phyloP scores from a whole-genome alignment of 2,329 filamentous ascomycete genomes.

The Fusarium torulosum region DNA sequence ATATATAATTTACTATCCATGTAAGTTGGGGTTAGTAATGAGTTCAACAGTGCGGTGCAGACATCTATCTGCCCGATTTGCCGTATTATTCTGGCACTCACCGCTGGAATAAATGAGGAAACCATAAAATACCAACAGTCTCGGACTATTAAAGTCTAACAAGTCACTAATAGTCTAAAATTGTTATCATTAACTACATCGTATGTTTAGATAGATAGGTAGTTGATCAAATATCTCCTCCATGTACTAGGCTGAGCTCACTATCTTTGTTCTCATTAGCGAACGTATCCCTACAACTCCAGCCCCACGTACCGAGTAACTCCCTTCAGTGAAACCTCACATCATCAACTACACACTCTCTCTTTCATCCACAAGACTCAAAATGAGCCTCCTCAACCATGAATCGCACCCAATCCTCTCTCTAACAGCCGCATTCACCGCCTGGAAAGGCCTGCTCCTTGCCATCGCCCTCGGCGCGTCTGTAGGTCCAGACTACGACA shows the following conservation, averaged over 20 bases:
- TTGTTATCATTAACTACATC: neutral
- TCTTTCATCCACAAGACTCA: conserved; percentile 6
- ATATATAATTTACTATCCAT: neutral
- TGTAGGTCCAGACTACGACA: conserved; percentile 78
- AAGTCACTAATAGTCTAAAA: no score
- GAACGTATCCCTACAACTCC: conserved; percentile 30
- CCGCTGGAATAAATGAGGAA: neutral
- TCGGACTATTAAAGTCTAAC: neutral
- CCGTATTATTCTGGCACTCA: no score
- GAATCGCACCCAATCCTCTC: conserved; percentile 42
- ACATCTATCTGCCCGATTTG: no score
- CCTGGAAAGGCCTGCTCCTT: conserved; percentile 78
- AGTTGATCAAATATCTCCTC: neutral
- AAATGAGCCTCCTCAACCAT: conserved; percentile 35
- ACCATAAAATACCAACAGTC: neutral
- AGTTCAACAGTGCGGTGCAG: neutral
- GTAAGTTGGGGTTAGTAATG: neutral
- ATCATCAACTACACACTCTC: conserved; percentile 8
- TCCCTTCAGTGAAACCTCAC: conserved; percentile 22
- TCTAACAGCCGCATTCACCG: conserved; percentile 60
- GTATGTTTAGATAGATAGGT: neutral
- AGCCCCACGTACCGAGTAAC: conserved; percentile 19
- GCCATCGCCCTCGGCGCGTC: conserved; percentile 65
- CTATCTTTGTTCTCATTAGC: neutral
- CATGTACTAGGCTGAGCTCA: neutral